phyloP scores from a whole-genome alignment of 805 yeast species.

The Alloascoidea hylecoeti region DNA sequence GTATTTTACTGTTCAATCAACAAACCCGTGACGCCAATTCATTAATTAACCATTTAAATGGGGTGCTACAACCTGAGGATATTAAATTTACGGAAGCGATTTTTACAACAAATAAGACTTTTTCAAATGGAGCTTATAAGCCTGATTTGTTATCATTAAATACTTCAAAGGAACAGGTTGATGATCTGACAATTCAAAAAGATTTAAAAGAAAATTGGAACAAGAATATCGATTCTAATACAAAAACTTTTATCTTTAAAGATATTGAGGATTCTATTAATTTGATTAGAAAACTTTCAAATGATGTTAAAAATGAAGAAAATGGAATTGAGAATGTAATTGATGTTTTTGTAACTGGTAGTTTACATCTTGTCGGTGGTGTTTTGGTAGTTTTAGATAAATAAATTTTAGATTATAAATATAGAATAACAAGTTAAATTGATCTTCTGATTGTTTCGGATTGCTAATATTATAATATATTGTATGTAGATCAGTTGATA shows the following conservation, averaged over 20 bases:
- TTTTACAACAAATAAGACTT: constrained; percentile 86
- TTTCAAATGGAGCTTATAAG: constrained; percentile 70
- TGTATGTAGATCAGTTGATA: too few species aligned
- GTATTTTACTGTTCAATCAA: constrained; percentile 75
- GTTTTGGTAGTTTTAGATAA: constrained; percentile 75
- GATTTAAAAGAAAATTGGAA: constrained; percentile 60
- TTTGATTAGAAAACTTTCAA: constrained; percentile 28
- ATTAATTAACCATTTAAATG: constrained; percentile 39
- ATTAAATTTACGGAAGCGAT: constrained; percentile 59
- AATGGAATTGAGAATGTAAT: constrained; percentile 18
- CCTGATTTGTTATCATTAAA: constrained; percentile 79
- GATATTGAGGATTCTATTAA: constrained; percentile 67
- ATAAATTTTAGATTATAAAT: too few species aligned
- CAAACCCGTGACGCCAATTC: constrained; percentile 79
- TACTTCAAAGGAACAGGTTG: constrained; percentile 66
- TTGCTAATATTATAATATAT: too few species aligned
- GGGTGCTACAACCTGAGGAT: constrained; percentile 22
- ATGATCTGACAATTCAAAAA: constrained; percentile 69
- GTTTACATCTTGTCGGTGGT: constrained; percentile 91
- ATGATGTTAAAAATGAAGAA: constrained; percentile 7
- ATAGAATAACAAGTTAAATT: too few species aligned
- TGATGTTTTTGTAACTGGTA: constrained; percentile 87
- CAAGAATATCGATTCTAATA: constrained; percentile 25
- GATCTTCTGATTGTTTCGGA: too few species aligned
- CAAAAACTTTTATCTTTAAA: constrained; percentile 35